phyloP scores from a whole-genome alignment of 306 rosid genomes.

The Cercis canadensis region DNA sequence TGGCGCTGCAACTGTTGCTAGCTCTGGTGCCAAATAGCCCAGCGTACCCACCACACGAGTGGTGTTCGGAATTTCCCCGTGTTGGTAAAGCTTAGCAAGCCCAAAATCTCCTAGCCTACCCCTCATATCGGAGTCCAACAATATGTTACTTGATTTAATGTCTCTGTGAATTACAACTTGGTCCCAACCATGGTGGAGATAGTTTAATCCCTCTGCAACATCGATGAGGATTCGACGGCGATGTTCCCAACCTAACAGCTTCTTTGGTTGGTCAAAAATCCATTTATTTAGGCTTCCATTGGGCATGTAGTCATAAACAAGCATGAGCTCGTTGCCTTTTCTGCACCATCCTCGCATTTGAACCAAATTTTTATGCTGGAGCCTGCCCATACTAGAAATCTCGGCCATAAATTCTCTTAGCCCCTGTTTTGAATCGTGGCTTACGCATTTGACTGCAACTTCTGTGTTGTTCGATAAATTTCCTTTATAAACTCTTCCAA shows the following conservation, averaged over 20 bases:
- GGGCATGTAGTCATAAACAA: slow-evolving; percentile 91
- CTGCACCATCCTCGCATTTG: slow-evolving; percentile 97
- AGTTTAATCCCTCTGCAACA: slow-evolving; percentile 85
- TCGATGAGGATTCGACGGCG: slow-evolving; percentile 74
- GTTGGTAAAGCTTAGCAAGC: slow-evolving; percentile 83
- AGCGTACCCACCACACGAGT: slow-evolving; percentile 89
- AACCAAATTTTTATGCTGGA: slow-evolving; percentile 86
- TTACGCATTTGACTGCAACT: slow-evolving; percentile 89
- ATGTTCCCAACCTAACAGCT: slow-evolving; percentile 57
- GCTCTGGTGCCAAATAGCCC: slow-evolving; percentile 90
- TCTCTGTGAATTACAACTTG: slow-evolving; percentile 88
- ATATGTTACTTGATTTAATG: slow-evolving; percentile 77
- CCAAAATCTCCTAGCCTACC: slow-evolving; percentile 92
- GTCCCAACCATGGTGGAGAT: slow-evolving; percentile 94
- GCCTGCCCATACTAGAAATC: slow-evolving; percentile 89
- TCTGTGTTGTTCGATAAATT: slow-evolving; percentile 52
- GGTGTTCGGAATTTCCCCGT: slow-evolving; percentile 82
- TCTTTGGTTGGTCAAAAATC: slow-evolving; percentile 64
- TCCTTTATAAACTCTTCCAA: slow-evolving; percentile 84
- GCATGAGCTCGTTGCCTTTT: slow-evolving; percentile 69
- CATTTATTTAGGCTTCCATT: slow-evolving; percentile 82
- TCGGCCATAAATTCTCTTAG: slow-evolving; percentile 92
- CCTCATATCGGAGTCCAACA: slow-evolving; percentile 76
- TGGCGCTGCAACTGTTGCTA: slow-evolving; percentile 64
- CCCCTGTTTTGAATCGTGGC: slow-evolving; percentile 95